Conservation (phyloP, 305 asterid genomes). For the Fraxinus nigra region DNA sequence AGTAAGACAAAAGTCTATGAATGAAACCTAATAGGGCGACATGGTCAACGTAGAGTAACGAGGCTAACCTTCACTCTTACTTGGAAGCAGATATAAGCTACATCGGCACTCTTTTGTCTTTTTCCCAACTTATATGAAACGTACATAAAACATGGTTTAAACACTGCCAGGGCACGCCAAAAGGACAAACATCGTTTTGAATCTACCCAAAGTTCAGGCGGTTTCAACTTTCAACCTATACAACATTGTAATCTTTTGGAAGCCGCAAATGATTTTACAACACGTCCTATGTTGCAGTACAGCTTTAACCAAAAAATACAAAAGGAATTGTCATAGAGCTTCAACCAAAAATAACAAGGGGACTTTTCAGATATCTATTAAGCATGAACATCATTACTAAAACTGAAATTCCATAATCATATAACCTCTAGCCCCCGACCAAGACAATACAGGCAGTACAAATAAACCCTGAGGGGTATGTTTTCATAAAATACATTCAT, state of each 20-base stretch:
- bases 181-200: constrained; percentile 8
- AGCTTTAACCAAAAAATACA: constrained; percentile 14
- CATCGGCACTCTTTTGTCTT: constrained; percentile 12
- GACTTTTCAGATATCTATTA: constrained; percentile 5
- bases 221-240: not conserved
- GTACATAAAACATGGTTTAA: not conserved
- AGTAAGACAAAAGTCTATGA: constrained; percentile 4
- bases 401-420: constrained; percentile 3
- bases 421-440: constrained; percentile 14
- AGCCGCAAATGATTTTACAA: constrained; percentile 14
- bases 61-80: constrained; percentile 4
- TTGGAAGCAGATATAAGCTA: constrained; percentile 10
- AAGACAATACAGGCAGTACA: constrained; percentile 3
- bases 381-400: not conserved
- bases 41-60: constrained; percentile 6
- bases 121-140: constrained; percentile 7
- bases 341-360: constrained; percentile 3
- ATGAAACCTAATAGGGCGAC: constrained; percentile 10
- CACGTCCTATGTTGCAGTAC: constrained; percentile 1
- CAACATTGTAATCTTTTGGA: constrained; percentile 12
- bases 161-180: not conserved
- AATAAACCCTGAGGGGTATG: constrained; percentile 6
- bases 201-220: constrained; percentile 17
- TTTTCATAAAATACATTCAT: constrained; percentile 15
- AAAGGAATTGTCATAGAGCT: constrained; percentile 8